Base-by-base conservation (phyloP, 1,139 yeast species). In the Pichia sp. region DNA sequence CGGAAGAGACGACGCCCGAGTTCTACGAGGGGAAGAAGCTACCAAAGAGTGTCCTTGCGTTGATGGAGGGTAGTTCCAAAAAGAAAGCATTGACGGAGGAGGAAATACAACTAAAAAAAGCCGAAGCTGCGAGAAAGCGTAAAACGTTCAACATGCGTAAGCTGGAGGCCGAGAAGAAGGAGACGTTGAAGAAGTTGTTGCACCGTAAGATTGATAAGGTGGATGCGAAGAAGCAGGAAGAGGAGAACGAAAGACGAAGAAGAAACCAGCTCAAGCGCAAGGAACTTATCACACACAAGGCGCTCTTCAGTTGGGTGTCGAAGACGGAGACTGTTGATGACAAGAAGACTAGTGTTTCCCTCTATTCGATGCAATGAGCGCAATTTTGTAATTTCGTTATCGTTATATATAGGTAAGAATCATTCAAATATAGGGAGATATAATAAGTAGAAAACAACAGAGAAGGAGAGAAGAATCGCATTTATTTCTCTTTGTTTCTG, bases 131-230 rank as follows among this genome's bases (percentile, higher is more conserved):
- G 0, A 80, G 99, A 62, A 82, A 92, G 68, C 79, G 99, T 60
- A 87, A 87, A 68, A 93, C 93, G 66, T 79, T 90, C 65, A 85
- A 87, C 61, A 92, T 85, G 64, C 85, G 87, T 71, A 82, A 87
- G 59, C 73, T 89, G 44, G 98, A 90, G 66, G 97, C 90, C 69
- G 99, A 93, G 69, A 93, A 93, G 69, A 81, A 85, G 64, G 97
- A 90, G 61, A 92, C 97, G 0, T 76, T 93, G 60, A 92, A 90
- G 69, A 89, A 88, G 67, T 74, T 93, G 57, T 75, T 93, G 61
- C 87, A 89, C 70, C 83, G 93, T 69, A 77, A 97, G 59, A 97
- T 97, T 44, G 79, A 78, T 38, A 83, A 85, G 69, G 80, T 84
- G 0, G 73, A 86, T 61, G 78, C 74, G 53, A 67, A 65, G 16